phyloP scores from a whole-genome alignment of 108 stramenopile species.

The Bacterosira constricta region DNA sequence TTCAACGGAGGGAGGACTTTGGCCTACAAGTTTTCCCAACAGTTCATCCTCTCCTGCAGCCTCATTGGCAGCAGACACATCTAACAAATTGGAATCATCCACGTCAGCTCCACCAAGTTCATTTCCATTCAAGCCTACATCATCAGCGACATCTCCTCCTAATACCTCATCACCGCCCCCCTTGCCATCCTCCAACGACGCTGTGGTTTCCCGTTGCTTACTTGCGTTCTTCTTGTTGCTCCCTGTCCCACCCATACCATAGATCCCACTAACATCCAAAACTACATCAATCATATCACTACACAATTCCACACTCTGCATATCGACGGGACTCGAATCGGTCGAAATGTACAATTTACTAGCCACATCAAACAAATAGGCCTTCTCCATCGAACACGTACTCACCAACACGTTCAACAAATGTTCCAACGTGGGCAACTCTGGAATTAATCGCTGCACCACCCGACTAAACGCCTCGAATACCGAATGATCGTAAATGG shows the following conservation, averaged over 20 bases:
- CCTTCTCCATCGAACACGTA: constrained; percentile 98
- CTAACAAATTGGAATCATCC: constrained; percentile 11
- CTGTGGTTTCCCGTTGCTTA: neutral
- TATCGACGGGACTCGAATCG: constrained; percentile 97
- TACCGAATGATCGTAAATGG: constrained; percentile 97
- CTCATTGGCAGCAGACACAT: neutral
- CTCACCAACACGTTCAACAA: constrained; percentile 93
- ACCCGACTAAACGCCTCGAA: constrained; percentile 95
- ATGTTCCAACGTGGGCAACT: constrained; percentile 91
- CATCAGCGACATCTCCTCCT: neutral
- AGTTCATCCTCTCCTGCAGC: constrained; percentile 61
- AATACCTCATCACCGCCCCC: constrained; percentile 24
- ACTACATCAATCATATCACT: constrained; percentile 99
- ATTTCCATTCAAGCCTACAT: constrained; percentile 11
- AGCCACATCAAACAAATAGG: constrained; percentile 97
- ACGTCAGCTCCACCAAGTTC: constrained; percentile 17
- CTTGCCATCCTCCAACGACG: constrained; percentile 15
- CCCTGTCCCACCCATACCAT: constrained; percentile 74
- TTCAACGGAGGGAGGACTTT: constrained; percentile 51
- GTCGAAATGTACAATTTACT: constrained; percentile 96
- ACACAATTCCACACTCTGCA: constrained; percentile 96
- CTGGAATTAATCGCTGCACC: constrained; percentile 93
- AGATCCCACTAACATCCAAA: constrained; percentile 98
- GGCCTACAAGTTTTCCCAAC: constrained; percentile 73
- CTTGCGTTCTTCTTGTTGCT: constrained; percentile 6